Evolutionary conservation across 805 yeast genomes (phyloP), one percentile per base, ranked within the genome.

Genomic region (Candida krabiensis): DNA sequence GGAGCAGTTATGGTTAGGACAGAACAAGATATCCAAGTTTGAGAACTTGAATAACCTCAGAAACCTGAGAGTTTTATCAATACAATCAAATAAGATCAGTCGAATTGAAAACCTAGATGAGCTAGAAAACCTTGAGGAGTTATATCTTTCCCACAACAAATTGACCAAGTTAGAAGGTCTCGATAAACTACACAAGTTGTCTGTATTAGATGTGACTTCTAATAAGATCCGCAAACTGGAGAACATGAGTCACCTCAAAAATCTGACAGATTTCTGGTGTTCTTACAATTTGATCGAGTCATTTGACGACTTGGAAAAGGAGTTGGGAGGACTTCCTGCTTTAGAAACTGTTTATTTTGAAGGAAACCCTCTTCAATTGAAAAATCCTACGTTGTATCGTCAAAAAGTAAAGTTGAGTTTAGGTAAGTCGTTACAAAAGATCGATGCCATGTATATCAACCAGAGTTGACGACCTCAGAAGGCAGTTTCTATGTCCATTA

Each of bases 191-290:
- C 47, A 49, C 13, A 83, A 86, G 34, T 69, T 93, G 37, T 75
- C 71, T 8, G 84, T 85, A 0, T 60, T 93, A 42, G 99, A 93
- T 58, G 73, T 93, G 15, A 83, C 97, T 0, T 77, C 86, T 2
- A 93, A 93, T 60, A 68, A 69, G 41, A 71, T 93, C 27, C 50
- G 71, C 3, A 71, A 74, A 35, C 63, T 93, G 28, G 81, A 78
- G 41, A 80, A 83, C 47, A 49, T 93, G 37, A 63, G 69, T 1
- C 93, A 85, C 50, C 71, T 93, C 41, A 60, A 49, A 1, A 55
- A 81, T n/a, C 69, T 93, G 41, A 89, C 96, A 7, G 99, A 93
- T 61, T 68, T 93, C 37, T 93, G 99, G 99, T 88, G 95, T 18
- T 85, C 96, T 0, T 77, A 78, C 53, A 93, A 91, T 61, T 61